phyloP scores from a whole-genome alignment of 2,329 filamentous ascomycete genomes.

The Myriangium duriaei region DNA sequence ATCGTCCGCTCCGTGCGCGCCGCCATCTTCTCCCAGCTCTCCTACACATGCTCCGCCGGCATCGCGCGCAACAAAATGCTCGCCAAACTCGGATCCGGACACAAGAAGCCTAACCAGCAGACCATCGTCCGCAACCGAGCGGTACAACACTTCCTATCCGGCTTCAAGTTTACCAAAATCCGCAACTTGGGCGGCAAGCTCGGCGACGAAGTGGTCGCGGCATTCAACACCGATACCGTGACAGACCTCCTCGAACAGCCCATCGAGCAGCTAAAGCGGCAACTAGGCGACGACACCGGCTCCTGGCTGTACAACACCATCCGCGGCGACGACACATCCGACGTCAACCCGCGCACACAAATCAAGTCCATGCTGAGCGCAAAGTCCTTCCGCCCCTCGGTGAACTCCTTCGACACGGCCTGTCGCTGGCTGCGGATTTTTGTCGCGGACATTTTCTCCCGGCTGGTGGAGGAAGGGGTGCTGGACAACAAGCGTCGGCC shows the following conservation, averaged over 20 bases:
- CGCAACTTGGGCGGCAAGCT: constrained; percentile 90
- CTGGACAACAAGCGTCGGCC: constrained; percentile 78
- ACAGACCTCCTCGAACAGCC: constrained; percentile 61
- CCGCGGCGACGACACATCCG: constrained; percentile 72
- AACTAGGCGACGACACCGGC: constrained; percentile 72
- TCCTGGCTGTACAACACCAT: constrained; percentile 76
- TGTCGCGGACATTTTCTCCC: constrained; percentile 76
- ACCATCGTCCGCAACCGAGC: constrained; percentile 87
- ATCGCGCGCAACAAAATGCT: constrained; percentile 89
- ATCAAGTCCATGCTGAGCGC: constrained; percentile 97
- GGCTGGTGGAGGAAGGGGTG: constrained; percentile 81
- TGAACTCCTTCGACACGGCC: constrained; percentile 66
- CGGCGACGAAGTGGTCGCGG: constrained; percentile 71
- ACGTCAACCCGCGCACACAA: constrained; percentile 80
- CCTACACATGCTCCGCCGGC: constrained; percentile 86
- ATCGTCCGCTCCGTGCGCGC: constrained; percentile 67
- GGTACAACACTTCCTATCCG: constrained; percentile 61
- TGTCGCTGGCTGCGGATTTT: constrained; percentile 84
- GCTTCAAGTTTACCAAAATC: constrained; percentile 90
- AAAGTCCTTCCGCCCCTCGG: constrained; percentile 81
- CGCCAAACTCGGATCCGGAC: constrained; percentile 79
- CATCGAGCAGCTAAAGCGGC: constrained; percentile 62
- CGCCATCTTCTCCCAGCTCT: constrained; percentile 54
- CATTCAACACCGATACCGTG: constrained; percentile 70
- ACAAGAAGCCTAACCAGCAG: constrained; percentile 89